Conservation (phyloP, 371 early-diverging fungal genomes). For the Scutellospora calospora region DNA sequence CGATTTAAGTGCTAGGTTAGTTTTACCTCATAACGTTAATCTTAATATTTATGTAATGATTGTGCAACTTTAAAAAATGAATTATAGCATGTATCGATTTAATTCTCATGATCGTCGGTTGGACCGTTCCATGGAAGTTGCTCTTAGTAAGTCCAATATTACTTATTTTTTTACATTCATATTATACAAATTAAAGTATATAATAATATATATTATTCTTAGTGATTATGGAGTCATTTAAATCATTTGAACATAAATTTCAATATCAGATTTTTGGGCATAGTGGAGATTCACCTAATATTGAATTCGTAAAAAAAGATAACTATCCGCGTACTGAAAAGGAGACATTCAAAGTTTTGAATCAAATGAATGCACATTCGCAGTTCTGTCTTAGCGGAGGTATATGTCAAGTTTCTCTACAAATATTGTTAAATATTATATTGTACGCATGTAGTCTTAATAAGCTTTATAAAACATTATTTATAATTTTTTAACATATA, state of each 20-base stretch:
- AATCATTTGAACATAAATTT: slow-evolving; percentile 85
- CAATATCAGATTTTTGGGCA: slow-evolving; percentile 82
- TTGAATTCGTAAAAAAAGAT: slow-evolving; percentile 74
- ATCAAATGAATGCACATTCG: slow-evolving; percentile 71
- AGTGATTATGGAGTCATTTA: slow-evolving; percentile 87
- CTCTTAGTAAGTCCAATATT: slow-evolving; percentile 59
- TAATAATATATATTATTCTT: not conserved
- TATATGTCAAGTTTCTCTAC: not conserved
- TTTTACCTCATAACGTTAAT: slow-evolving; percentile 29
- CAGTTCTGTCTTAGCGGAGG: slow-evolving; percentile 75
- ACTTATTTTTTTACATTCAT: not conserved
- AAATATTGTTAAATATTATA: slow-evolving; percentile 6
- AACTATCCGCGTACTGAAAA: slow-evolving; percentile 81
- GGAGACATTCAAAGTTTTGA: slow-evolving; percentile 75
- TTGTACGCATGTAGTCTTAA: not conserved
- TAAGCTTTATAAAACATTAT: not conserved
- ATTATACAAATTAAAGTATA: not conserved
- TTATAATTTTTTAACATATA: slow-evolving; percentile 18
- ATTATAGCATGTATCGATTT: slow-evolving; percentile 73
- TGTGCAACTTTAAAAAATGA: too few species aligned
- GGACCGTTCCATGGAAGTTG: slow-evolving; percentile 76
- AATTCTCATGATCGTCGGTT: slow-evolving; percentile 77
- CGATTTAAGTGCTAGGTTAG: slow-evolving; percentile 73
- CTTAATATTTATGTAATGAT: too few species aligned
- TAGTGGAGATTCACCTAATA: slow-evolving; percentile 80